phyloP scores from a whole-genome alignment of 2,329 filamentous ascomycete genomes.

The Calonectria fujianensis region DNA sequence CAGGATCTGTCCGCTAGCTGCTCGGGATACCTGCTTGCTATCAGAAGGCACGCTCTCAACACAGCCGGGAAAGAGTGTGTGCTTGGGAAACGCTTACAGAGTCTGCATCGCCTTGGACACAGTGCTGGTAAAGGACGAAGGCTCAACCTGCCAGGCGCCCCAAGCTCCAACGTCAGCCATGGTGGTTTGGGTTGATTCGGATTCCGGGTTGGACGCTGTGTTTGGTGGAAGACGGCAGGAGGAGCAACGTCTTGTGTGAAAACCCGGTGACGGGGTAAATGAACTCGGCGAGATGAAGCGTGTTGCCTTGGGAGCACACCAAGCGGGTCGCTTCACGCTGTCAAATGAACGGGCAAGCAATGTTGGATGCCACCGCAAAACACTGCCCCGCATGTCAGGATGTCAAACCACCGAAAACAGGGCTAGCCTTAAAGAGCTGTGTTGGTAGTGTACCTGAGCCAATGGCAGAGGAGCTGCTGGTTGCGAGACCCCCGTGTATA shows the following conservation, averaged over 20 bases:
- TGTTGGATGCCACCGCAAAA: constrained; percentile 28
- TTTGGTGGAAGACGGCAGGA: constrained; percentile 41
- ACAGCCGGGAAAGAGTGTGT: neutral
- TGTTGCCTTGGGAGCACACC: neutral
- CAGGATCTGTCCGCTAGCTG: constrained; percentile 91
- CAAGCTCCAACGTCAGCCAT: constrained; percentile 58
- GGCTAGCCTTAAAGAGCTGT: neutral
- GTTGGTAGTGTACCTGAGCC: neutral
- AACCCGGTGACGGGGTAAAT: neutral
- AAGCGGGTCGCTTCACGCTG: constrained; percentile 15
- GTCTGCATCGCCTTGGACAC: constrained; percentile 87
- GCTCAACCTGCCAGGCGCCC: constrained; percentile 64
- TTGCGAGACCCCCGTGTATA: neutral
- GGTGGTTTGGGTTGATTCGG: constrained; percentile 30
- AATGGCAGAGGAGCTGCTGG: neutral
- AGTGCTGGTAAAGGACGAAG: constrained; percentile 67
- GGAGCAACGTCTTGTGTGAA: constrained; percentile 42
- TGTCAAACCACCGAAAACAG: neutral
- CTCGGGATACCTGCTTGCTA: constrained; percentile 84
- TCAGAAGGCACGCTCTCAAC: constrained; percentile 8
- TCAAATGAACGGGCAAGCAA: constrained; percentile 16
- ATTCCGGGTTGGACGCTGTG: constrained; percentile 17
- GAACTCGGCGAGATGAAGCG: neutral
- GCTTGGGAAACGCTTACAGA: constrained; percentile 74
- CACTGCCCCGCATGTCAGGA: constrained; percentile 46